phyloP scores from a whole-genome alignment of 129 eudicot species.

The Ambrosia trifida region DNA sequence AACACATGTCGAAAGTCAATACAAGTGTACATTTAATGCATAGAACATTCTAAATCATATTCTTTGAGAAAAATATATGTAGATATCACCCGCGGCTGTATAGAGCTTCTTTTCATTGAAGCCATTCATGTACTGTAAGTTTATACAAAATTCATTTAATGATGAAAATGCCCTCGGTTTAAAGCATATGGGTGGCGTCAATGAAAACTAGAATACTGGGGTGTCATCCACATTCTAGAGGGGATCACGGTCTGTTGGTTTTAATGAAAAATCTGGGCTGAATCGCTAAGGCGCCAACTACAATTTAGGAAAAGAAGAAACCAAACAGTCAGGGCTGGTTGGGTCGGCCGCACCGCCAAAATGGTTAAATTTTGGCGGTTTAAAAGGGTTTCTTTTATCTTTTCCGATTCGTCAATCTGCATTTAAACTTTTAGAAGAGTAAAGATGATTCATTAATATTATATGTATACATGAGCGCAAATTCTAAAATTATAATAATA shows the following conservation, averaged over 20 bases:
- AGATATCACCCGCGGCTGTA: neutral
- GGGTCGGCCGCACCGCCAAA: no score
- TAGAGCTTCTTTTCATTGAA: neutral
- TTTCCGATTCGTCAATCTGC: neutral
- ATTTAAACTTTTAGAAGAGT: neutral
- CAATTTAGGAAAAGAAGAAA: no score
- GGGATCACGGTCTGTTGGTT: no score
- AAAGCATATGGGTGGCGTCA: no score
- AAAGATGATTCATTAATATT: neutral
- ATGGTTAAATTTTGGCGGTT: neutral
- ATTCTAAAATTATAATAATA: neutral
- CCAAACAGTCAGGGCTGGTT: no score
- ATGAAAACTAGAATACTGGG: no score
- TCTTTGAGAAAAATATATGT: neutral
- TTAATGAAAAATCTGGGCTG: no score
- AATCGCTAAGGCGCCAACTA: no score
- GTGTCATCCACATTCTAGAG: no score
- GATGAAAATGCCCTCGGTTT: neutral
- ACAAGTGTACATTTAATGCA: neutral
- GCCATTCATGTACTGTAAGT: neutral
- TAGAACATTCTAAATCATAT: neutral
- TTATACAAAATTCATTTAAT: neutral
- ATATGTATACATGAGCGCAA: neutral
- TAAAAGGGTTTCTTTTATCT: neutral
- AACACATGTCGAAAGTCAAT: neutral